Evolutionary conservation across 148 eudicot species (phyloP).

Genomic region (Rhododendron henanense): DNA sequence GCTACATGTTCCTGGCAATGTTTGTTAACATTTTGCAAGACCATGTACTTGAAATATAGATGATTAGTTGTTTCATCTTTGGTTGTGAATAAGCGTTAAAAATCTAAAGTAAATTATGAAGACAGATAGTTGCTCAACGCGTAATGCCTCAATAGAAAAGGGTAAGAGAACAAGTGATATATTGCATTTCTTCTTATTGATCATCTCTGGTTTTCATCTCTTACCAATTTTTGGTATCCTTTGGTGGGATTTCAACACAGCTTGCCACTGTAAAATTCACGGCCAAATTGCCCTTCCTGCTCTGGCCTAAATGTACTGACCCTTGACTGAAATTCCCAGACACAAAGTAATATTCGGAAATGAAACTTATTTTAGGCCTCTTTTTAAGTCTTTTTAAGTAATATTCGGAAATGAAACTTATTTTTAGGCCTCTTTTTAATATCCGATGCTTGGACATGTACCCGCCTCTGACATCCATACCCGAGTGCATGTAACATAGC

Average conservation of each 20-base stretch:
- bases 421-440: too few species aligned
- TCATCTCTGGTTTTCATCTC: not conserved
- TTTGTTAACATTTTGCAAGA: not conserved
- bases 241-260: not conserved
- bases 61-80: not conserved
- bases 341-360: not conserved
- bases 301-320: not conserved
- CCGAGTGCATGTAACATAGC: not conserved
- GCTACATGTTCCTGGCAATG: not conserved
- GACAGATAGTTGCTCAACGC: not conserved
- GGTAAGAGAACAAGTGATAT: not conserved
- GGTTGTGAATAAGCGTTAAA: not conserved
- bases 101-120: not conserved
- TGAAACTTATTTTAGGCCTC: not conserved
- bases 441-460: not conserved
- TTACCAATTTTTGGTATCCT: not conserved
- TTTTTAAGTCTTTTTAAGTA: not conserved
- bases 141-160: not conserved
- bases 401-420: too few species aligned
- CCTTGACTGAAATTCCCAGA: not conserved
- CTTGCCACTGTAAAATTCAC: not conserved
- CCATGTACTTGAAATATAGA: not conserved
- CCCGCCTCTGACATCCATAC: not conserved
- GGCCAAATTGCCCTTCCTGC: not conserved
- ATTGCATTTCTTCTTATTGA: not conserved